A percentile compares a stretch with the other conserved stretches of the same genome.
Evolutionary conservation across 2,329 filamentous ascomycete genomes (phyloP).

Genomic region (Fusarium longipes): DNA sequence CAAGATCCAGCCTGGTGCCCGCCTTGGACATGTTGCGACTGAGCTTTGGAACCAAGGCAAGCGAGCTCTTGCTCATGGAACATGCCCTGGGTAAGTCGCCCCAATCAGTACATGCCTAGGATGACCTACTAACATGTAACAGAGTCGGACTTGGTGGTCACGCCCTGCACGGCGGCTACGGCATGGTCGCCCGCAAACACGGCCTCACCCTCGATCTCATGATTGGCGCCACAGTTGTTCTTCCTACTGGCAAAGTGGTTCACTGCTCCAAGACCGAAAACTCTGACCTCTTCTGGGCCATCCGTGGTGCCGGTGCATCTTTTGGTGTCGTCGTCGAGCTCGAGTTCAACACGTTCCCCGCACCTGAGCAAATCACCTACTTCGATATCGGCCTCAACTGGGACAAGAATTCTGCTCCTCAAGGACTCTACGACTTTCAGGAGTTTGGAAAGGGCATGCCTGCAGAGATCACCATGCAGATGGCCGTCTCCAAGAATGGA

Average conservation of each 20-base stretch:
- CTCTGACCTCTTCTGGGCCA: conserved; percentile 47
- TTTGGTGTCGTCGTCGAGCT: conserved; percentile 50
- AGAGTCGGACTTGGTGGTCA: conserved; percentile 49
- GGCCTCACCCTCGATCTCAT: conserved; percentile 48
- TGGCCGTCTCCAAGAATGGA: conserved; percentile 33
- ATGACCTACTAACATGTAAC: neutral
- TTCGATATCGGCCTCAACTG: conserved; percentile 41
- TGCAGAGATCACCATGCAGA: conserved; percentile 46
- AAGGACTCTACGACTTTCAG: conserved; percentile 43
- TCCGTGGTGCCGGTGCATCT: conserved; percentile 48
- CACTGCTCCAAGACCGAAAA: conserved; percentile 44
- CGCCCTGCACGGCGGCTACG: conserved; percentile 48
- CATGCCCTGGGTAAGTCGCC: conserved; percentile 60
- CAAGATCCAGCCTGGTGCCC: conserved; percentile 57
- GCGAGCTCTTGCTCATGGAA: conserved; percentile 61
- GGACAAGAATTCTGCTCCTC: conserved; percentile 34
- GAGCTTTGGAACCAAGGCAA: conserved; percentile 56
- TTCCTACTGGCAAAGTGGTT: conserved; percentile 44
- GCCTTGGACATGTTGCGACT: conserved; percentile 60
- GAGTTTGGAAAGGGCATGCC: conserved; percentile 46
- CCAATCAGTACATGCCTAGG: accelerated
- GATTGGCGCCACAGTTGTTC: conserved; percentile 46
- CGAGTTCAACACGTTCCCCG: conserved; percentile 46
- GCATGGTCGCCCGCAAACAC: conserved; percentile 48
- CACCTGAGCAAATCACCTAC: conserved; percentile 35